These are phyloP conservation scores for Graphilbum fragrans DNA, from an alignment of 2,329 filamentous ascomycete species.

Conservation along the genomic window DNA sequence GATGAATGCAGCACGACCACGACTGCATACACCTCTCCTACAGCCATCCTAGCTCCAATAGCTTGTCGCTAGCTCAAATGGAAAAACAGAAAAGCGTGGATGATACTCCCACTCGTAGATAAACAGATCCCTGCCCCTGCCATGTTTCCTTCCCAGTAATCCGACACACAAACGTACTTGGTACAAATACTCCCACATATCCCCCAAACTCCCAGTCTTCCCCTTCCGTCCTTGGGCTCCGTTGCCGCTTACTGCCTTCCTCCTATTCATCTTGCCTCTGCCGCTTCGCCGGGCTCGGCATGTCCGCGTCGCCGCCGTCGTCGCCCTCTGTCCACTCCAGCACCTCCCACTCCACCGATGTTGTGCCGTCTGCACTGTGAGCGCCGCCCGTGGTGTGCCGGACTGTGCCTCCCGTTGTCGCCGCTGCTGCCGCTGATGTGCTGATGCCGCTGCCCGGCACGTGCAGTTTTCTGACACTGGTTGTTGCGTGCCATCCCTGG, in stretches of 20 bases:
- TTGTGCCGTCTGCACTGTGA: conserved; percentile 47
- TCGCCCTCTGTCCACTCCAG: conserved; percentile 53
- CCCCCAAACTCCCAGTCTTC: not conserved
- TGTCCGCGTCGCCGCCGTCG: conserved; percentile 14
- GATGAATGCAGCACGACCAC: too few relatives aligned
- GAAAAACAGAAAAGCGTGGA: too few relatives aligned
- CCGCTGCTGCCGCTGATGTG: not conserved
- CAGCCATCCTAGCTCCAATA: too few relatives aligned
- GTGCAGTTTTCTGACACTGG: not conserved
- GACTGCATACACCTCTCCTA: too few relatives aligned
- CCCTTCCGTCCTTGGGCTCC: not conserved
- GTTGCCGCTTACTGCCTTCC: not conserved
- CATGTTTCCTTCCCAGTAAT: too few relatives aligned
- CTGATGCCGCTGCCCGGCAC: not conserved
- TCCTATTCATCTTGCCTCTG: conserved; percentile 27
- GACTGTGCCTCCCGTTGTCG: conserved; percentile 5
- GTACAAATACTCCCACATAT: too few relatives aligned
- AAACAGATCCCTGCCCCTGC: too few relatives aligned
- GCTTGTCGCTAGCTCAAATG: too few relatives aligned
- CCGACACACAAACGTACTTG: too few relatives aligned
- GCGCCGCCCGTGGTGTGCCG: conserved; percentile 6
- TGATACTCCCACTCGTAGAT: too few relatives aligned
- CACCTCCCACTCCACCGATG: conserved; percentile 72
- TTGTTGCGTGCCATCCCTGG: conserved; percentile 25
- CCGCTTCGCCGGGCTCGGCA: conserved; percentile 33